phyloP scores from a whole-genome alignment of 2,329 filamentous ascomycete genomes.

The Ceratocystis diversiconidia region DNA sequence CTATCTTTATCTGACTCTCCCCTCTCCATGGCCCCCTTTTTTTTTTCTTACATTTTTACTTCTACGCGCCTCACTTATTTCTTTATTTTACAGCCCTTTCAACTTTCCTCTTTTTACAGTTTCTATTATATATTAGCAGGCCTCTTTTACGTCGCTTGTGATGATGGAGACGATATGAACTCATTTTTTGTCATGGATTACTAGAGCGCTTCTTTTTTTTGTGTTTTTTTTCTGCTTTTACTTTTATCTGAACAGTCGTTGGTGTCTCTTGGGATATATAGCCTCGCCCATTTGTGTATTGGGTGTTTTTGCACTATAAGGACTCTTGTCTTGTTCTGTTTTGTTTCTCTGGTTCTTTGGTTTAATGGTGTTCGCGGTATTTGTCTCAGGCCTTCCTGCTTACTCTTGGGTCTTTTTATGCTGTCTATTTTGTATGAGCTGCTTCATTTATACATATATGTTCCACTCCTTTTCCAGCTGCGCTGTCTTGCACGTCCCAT shows the following conservation, averaged over 20 bases:
- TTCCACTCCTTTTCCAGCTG: neutral
- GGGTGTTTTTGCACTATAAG: slow-evolving; percentile 2
- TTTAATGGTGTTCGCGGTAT: neutral
- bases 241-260: neutral
- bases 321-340: slow-evolving; percentile 1
- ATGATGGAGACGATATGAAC: slow-evolving; percentile 13
- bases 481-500: neutral
- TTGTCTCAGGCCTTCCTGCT: neutral
- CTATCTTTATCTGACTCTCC: neutral
- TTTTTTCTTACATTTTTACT: neutral
- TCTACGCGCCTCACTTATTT: neutral
- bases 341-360: neutral
- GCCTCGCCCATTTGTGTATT: neutral
- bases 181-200: slow-evolving; percentile 7
- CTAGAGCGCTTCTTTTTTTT: slow-evolving; percentile 13
- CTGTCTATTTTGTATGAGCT: slow-evolving; percentile 8
- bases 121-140: neutral
- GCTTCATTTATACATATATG: slow-evolving; percentile 9
- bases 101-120: neutral
- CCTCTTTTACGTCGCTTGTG: neutral
- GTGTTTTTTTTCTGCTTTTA: neutral
- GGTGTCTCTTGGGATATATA: neutral
- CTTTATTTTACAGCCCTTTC: neutral
- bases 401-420: slow-evolving; percentile 1
- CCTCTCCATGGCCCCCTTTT: neutral